These are phyloP conservation scores for Penicillium italicum DNA, from an alignment of 2,329 filamentous ascomycete genomes.

Conservation along the genomic window DNA sequence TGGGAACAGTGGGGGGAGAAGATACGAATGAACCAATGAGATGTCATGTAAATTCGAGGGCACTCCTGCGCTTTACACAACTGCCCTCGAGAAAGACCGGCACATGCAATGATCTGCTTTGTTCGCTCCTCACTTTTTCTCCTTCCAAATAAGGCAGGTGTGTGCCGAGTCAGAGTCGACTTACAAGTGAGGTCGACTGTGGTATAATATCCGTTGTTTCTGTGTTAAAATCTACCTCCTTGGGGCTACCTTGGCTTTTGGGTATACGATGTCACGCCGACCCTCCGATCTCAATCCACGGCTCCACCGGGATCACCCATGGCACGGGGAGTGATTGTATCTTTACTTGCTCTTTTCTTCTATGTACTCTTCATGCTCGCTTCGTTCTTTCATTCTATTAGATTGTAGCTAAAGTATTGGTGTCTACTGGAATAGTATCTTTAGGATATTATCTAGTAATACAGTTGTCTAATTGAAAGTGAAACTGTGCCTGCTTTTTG, in stretches of 20 bases:
- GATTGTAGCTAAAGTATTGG: neutral
- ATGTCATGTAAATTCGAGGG: too few species aligned
- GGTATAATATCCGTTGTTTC: neutral
- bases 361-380: neutral
- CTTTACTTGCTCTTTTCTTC: neutral
- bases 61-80: neutral
- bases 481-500: conserved; percentile 16
- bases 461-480: neutral
- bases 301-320: conserved; percentile 21
- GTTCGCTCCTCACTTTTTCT: too few species aligned
- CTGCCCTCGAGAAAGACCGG: neutral
- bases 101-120: neutral
- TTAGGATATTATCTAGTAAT: neutral
- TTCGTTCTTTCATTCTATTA: neutral
- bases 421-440: neutral
- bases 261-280: conserved; percentile 12
- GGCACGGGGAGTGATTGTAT: conserved; percentile 19
- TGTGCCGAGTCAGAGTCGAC: neutral
- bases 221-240: neutral
- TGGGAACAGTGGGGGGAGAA: neutral
- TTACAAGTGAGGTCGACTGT: neutral
- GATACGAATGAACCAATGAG: neutral
- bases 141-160: neutral
- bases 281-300: conserved; percentile 16
- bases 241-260: neutral